These are phyloP conservation scores for Arabidopsis thaliana DNA, from an alignment of 345 rosid species.

Conservation along the genomic window DNA sequence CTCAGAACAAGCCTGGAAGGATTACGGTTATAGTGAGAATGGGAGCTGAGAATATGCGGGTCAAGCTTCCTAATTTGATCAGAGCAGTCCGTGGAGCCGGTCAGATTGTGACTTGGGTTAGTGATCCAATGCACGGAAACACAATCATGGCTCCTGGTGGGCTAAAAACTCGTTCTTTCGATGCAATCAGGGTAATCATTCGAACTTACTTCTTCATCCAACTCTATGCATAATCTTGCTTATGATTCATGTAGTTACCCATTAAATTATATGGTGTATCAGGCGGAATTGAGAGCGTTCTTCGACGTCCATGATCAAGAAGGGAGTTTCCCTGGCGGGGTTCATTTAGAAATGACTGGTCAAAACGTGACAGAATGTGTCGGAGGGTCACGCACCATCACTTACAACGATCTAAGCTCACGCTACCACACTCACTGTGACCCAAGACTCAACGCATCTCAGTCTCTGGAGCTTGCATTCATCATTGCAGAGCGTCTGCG, in stretches of 20 bases:
- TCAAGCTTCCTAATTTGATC: conserved; percentile 65
- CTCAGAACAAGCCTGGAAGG: conserved; percentile 66
- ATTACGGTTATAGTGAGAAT: conserved; percentile 61
- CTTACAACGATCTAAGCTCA: conserved; percentile 61
- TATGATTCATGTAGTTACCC: background rate
- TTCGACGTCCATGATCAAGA: conserved; percentile 70
- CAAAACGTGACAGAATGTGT: conserved; percentile 69
- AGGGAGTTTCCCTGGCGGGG: conserved; percentile 66
- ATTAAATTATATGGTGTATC: conserved; percentile 12
- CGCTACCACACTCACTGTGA: conserved; percentile 65
- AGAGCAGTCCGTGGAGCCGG: conserved; percentile 68
- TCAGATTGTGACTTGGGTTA: conserved; percentile 73
- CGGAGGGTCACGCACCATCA: conserved; percentile 60
- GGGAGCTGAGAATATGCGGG: conserved; percentile 74
- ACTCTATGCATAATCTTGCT: background rate
- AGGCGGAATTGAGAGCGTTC: conserved; percentile 66
- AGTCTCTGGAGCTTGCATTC: conserved; percentile 64
- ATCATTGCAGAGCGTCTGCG: conserved; percentile 60
- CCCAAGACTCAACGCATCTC: conserved; percentile 63
- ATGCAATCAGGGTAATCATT: conserved; percentile 54
- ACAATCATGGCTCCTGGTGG: conserved; percentile 71
- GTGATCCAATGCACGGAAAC: conserved; percentile 78
- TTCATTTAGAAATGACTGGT: conserved; percentile 66
- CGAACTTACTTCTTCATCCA: background rate
- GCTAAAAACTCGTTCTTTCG: conserved; percentile 65